Evolutionary conservation across 2,329 filamentous ascomycete genomes (phyloP).

Genomic region (Trichoderma sp.): DNA sequence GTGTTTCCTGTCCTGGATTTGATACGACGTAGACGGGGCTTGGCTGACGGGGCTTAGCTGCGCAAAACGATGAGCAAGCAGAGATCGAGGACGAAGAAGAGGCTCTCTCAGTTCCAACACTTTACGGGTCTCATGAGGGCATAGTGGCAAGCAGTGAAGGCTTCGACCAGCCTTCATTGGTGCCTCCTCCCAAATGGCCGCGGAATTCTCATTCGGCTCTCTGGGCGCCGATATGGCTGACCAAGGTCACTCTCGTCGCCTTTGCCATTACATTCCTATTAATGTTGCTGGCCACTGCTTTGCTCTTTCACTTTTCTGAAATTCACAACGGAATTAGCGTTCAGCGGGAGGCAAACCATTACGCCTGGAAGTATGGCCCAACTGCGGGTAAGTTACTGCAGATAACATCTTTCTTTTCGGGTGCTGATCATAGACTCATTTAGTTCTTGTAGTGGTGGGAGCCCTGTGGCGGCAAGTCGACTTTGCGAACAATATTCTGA

Average conservation of each 20-base stretch:
- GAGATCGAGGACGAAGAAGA: neutral
- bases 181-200: neutral
- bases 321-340: neutral
- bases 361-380: conserved; percentile 14
- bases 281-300: neutral
- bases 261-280: neutral
- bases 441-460: conserved; percentile 15
- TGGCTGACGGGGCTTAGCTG: neutral
- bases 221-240: conserved; percentile 14
- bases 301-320: conserved; percentile 1
- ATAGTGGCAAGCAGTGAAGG: neutral
- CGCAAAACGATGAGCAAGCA: neutral
- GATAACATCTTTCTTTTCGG: neutral
- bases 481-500: conserved; percentile 1
- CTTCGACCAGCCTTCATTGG: neutral
- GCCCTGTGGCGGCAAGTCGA: conserved; percentile 8
- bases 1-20: neutral
- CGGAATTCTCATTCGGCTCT: neutral
- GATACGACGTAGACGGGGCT: neutral
- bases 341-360: conserved; percentile 13
- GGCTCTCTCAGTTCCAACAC: neutral
- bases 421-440: neutral
- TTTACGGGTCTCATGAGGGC: neutral
- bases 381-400: neutral
- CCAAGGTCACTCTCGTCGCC: neutral